Base-by-base conservation (phyloP, 179 eudicot species). In the Pouteria campechiana region DNA sequence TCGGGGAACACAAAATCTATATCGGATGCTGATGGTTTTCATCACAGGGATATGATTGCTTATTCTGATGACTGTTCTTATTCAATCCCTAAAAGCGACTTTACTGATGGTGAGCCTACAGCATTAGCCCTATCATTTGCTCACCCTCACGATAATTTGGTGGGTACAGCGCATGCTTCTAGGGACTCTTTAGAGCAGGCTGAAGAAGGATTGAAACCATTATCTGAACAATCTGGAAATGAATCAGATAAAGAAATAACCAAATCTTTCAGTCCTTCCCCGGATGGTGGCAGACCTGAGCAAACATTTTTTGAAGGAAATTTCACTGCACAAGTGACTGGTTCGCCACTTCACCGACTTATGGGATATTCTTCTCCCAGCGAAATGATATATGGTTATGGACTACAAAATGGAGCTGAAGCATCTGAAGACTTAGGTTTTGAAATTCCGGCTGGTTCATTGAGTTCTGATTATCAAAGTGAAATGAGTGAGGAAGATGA, bases 281-380 rank as follows among this genome's bases (percentile, higher is more conserved):
- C n/a, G n/a, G n/a, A n/a, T n/a, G n/a, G n/a, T n/a, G n/a, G n/a
- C n/a, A n/a, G n/a, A n/a, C n/a, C n/a, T n/a, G n/a, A n/a, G n/a
- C n/a, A n/a, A n/a, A n/a, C n/a, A n/a, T n/a, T n/a, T n/a, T n/a
- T n/a, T n/a, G n/a, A n/a, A n/a, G n/a, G n/a, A n/a, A n/a, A n/a
- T n/a, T n/a, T n/a, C n/a, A n/a, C n/a, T n/a, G n/a, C 69, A 17
- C 17, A 63, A 40, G 29, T 49, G 24, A 46, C 65, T 24, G 72
- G 56, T 47, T 72, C 78, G 2, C 81, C 86, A 5, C 92, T 81
- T 58, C 92, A 81, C 44, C 62, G 55, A 66, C 86, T 85, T 17
- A 68, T 81, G 84, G 95, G 95, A 20, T 81, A 81, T 53, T 42
- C 81, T 30, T 78, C 92, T 12, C 77, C 84, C 18, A 52, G 68